Evolutionary conservation across 208 protist genomes (phyloP), one percentile per base, ranked within the genome.

Genomic region (Leishmania major): DNA sequence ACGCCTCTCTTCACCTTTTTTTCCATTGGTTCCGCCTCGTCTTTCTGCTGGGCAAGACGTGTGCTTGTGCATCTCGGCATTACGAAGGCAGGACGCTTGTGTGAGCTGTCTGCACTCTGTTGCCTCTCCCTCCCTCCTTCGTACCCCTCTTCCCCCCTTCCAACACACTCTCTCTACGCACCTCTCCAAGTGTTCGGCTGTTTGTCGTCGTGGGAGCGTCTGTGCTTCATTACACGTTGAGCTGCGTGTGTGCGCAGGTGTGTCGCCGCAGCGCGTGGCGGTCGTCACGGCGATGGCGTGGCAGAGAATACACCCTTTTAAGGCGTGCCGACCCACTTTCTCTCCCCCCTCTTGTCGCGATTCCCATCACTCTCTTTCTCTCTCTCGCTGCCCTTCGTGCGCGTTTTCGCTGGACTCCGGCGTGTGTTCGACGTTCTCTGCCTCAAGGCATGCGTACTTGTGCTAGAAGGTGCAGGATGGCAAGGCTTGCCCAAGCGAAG

Each of bases 141-240:
- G 35, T 3, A 40, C 7, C 31, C 31, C 25, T 22, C 69, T n/a
- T 53, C 10, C 17, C 43, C 28, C 28, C 25, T 22, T 37, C 5
- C 28, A 13, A 17, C 45, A 3, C 35, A 51, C 69, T 53, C 28
- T 49, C 69, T 25, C 25, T 49, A 17, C 28, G 1, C 45, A 51
- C 28, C 19, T 55, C 69, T 28, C 28, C n/a, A 15, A 64, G 35
- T 77, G 5, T 28, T 45, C 40, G 15, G 62, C 31, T 69, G 31
- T 31, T 74, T 74, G 49, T 55, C 8, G 10, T 74, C 51, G 11
- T 45, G 15, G 15, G 45, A 17, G 69, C 31, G 55, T 28, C 53
- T 72, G 55, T 47, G 59, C 8, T 77, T 31, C 59, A 71, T 75
- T 57, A 78, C 64, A 78, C 51, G 79, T 53, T 59, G 57, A 72